These are phyloP conservation scores for Vanrija pseudolonga DNA, from an alignment of 1,284 basidiomycete genomes.

Conservation along the genomic window DNA sequence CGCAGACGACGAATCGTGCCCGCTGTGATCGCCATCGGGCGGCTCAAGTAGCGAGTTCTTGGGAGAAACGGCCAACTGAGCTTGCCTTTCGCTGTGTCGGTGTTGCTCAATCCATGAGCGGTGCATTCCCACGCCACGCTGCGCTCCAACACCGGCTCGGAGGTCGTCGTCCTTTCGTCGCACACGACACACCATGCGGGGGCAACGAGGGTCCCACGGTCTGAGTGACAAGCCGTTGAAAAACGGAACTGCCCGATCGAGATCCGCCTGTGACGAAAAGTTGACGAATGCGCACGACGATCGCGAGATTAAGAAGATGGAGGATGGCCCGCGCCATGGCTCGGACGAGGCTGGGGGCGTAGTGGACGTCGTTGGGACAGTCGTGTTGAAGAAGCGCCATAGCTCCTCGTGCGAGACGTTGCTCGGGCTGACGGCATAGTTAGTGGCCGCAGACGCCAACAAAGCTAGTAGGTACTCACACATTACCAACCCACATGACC, in stretches of 20 bases:
- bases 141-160: slow-evolving; percentile 83
- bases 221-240: slow-evolving; percentile 58
- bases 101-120: slow-evolving; percentile 66
- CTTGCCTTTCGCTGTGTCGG: slow-evolving; percentile 14
- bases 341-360: slow-evolving; percentile 16
- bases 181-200: slow-evolving; percentile 78
- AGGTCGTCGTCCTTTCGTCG: slow-evolving; percentile 80
- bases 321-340: slow-evolving; percentile 63
- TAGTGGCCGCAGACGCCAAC: slow-evolving; percentile 2
- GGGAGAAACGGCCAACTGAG: slow-evolving; percentile 21
- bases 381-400: slow-evolving; percentile 72
- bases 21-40: slow-evolving; percentile 12
- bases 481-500: slow-evolving; percentile 78
- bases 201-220: slow-evolving; percentile 65
- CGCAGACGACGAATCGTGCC: slow-evolving; percentile 9
- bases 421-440: slow-evolving; percentile 39
- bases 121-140: slow-evolving; percentile 83
- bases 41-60: slow-evolving; percentile 32
- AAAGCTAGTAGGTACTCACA: slow-evolving; percentile 32
- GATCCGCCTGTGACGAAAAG: slow-evolving; percentile 62
- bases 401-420: slow-evolving; percentile 85
- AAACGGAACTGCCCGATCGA: slow-evolving; percentile 64
- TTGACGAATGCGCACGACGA: slow-evolving; percentile 94
- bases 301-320: slow-evolving; percentile 86
- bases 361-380: slow-evolving; percentile 24